Evolutionary conservation across 257 asterid species (phyloP).

Genomic region (Echium plantagineum): DNA sequence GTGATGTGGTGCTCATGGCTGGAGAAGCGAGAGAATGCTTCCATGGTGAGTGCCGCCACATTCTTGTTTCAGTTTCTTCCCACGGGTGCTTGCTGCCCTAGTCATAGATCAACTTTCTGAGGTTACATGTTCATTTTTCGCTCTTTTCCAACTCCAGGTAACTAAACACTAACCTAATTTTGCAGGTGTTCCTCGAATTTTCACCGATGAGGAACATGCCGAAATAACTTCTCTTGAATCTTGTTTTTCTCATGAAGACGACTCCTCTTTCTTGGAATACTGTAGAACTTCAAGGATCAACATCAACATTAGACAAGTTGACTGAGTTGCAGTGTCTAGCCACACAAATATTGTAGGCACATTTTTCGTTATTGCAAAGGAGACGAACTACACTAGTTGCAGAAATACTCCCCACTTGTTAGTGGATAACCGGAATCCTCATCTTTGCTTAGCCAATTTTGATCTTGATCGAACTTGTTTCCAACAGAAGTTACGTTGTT

Average conservation of each 20-base stretch:
- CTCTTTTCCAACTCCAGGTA: background rate
- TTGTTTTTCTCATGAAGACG: slow-evolving; percentile 38
- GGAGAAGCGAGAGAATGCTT: slow-evolving; percentile 92
- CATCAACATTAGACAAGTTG: slow-evolving; percentile 91
- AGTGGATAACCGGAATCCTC: background rate
- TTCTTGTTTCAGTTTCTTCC: background rate
- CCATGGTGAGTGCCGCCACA: slow-evolving; percentile 52
- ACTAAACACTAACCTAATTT: background rate
- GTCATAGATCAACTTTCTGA: too few species aligned
- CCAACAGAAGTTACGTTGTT: too few species aligned
- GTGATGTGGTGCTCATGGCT: slow-evolving; percentile 87
- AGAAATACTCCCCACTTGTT: too few species aligned
- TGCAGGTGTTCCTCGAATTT: slow-evolving; percentile 88
- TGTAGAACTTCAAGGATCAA: slow-evolving; percentile 75
- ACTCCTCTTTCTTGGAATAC: slow-evolving; percentile 42
- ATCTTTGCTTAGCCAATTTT: too few species aligned
- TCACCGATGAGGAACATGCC: slow-evolving; percentile 58
- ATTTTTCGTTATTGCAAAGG: background rate
- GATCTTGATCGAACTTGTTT: too few species aligned
- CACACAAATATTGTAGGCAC: background rate
- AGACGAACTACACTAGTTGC: background rate
- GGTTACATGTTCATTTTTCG: background rate
- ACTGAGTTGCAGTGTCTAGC: slow-evolving; percentile 11
- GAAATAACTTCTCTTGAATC: slow-evolving; percentile 53
- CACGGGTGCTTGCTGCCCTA: background rate